Evolutionary conservation across 805 yeast genomes (phyloP), one percentile per base, ranked within the genome.

Genomic region (Candida incommunis): DNA sequence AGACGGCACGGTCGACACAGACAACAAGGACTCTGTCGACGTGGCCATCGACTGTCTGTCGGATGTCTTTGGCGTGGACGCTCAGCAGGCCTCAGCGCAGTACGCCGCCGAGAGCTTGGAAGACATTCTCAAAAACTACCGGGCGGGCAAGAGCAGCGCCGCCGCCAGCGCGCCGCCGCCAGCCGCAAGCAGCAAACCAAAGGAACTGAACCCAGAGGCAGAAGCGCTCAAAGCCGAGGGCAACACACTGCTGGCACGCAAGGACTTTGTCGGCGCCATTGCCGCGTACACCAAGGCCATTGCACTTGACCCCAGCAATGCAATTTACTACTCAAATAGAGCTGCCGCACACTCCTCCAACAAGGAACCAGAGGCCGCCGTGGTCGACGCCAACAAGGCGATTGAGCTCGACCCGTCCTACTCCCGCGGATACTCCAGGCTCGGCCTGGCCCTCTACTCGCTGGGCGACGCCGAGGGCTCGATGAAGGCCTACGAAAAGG

Each of bases 401-500:
- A 78, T 86, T 46, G 72, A 75, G 49, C 67, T 79, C 44, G 87
- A 90, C 59, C 82, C 96, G 45, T 56, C 68, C 4, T 92, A 85
- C 56, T 78, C 95, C 25, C 88, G 90, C 69, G 96, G 95, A 9
- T 92, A 87, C 72, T 84, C 96, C 3, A 80, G 98, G 64, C 70
- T 92, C 53, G 98, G 97, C 2, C 76, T 88, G 54, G 97, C 98
- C 3, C 78, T 81, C 59, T 90, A 81, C 63, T 95, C 96, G n/a
- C 69, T 82, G 48, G 95, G 95, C n/a, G 90, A 88, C 59, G 79
- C 90, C 48, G 78, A 82, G 64, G 95, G 82, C 44, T 76, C 98
- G 11, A 70, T 87, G 69, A 82, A 86, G 42, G 96, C 97, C 23
- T 92, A 92, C 66, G 79, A 83, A 64, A 72, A 71, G 51, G 98